Base-by-base conservation (phyloP, 2,329 filamentous ascomycete species). In the Biscogniauxia sp. region DNA sequence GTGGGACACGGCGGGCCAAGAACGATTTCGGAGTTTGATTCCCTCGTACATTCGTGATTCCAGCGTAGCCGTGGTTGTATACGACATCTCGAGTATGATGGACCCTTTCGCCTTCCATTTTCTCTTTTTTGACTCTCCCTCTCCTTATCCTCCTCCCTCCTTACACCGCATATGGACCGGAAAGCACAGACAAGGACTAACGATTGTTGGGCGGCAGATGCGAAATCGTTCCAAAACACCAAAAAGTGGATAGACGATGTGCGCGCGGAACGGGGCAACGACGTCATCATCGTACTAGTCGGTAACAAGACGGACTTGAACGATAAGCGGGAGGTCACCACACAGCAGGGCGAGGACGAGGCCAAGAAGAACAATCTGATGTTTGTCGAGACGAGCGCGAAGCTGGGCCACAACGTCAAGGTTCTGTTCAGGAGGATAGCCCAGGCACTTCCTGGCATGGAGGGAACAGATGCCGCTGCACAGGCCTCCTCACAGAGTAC, bases 161-260 rank as follows among this genome's bases (percentile, higher is more conserved):
- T 25, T 20, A 23, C 51, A 19, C 41, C 13, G 49, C 25, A 23
- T 58, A 28, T 25, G 51, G 49, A 71, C 20, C 51, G 20, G 25
- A 8, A 5, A 17, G 11, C 26, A 54, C 11, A 45, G 50, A 20
- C 54, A 58, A 72, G 72, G 63, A 72, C 66, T 60, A 19, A 52
- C 23, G 56, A 59, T 41, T 25, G 20, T 45, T 45, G 37, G 37
- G 37, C 32, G 13, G 60, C 57, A 91, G 88, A 95, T 77, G 89
- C 90, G 66, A 97, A 98, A 79, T 96, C 93, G 23, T 99, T 99
- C 82, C 91, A 97, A 76, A 97, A 99, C 79, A 99, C 95, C 58
- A 88, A 93, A 73, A 99, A 99, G 84, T 99, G 96, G 95, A 96
- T 99, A 68, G 95, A 99, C 75, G 95, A 99, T 74, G 95, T 99